phyloP scores from a whole-genome alignment of 352 stramenopile genomes.

The Globisporangium yorkense region DNA sequence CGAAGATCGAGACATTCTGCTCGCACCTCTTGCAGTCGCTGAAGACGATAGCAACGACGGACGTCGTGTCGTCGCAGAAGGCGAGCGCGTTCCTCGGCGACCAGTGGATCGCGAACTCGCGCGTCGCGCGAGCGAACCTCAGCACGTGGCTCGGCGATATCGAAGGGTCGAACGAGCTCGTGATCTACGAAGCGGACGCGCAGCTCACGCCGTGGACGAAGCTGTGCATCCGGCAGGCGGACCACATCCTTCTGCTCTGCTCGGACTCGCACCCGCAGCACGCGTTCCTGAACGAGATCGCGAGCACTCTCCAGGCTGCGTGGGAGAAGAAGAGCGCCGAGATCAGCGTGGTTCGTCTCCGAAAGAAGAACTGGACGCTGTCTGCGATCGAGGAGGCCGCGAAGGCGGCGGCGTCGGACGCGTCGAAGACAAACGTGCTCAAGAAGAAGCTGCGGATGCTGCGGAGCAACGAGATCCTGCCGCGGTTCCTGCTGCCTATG shows the following conservation, averaged over 20 bases:
- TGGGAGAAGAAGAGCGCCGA: slow-evolving; percentile 68
- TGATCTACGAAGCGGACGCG: slow-evolving; percentile 78
- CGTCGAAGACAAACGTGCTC: slow-evolving; percentile 41
- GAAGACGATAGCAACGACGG: slow-evolving; percentile 57
- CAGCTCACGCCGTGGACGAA: slow-evolving; percentile 75
- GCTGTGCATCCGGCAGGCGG: slow-evolving; percentile 78
- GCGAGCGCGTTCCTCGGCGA: slow-evolving; percentile 52
- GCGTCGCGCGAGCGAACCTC: slow-evolving; percentile 58
- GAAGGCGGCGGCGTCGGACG: slow-evolving; percentile 34
- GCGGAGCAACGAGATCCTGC: slow-evolving; percentile 52
- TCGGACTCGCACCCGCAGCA: slow-evolving; percentile 66
- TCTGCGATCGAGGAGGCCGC: slow-evolving; percentile 43
- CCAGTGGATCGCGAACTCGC: slow-evolving; percentile 68
- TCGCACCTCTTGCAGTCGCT: slow-evolving; percentile 50
- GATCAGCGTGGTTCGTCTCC: slow-evolving; percentile 77
- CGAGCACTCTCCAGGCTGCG: slow-evolving; percentile 50
- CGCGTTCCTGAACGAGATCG: slow-evolving; percentile 67
- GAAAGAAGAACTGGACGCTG: slow-evolving; percentile 71
- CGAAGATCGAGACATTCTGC: slow-evolving; percentile 74
- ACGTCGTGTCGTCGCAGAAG: slow-evolving; percentile 70
- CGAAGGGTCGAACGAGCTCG: slow-evolving; percentile 66
- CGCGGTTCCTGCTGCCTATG: slow-evolving; percentile 66
- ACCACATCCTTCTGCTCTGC: slow-evolving; percentile 79
- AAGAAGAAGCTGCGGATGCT: slow-evolving; percentile 56
- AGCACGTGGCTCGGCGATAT: slow-evolving; percentile 79